These are phyloP conservation scores for Tolypocladium nubicola DNA, from an alignment of 2,329 filamentous ascomycete species.

Conservation along the genomic window DNA sequence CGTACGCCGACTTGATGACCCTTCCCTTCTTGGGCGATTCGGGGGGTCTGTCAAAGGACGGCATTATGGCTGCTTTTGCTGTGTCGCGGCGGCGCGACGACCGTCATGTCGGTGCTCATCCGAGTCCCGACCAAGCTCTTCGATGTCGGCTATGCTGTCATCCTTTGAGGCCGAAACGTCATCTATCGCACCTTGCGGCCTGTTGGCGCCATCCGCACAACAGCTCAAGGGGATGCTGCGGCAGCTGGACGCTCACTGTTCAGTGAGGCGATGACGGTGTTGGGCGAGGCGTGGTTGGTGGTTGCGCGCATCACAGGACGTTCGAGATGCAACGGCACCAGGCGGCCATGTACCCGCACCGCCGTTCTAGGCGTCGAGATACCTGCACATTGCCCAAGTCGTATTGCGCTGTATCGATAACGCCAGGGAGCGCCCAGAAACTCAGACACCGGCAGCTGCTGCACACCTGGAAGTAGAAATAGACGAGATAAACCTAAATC, in stretches of 20 bases:
- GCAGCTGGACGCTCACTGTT: background rate
- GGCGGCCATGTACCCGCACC: background rate
- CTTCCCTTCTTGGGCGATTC: conserved; percentile 45
- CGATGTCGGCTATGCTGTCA: background rate
- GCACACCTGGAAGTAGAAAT: background rate
- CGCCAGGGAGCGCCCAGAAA: background rate
- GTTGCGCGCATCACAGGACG: background rate
- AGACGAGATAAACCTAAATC: background rate
- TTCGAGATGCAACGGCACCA: background rate
- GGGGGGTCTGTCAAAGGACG: conserved; percentile 32
- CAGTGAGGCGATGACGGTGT: background rate
- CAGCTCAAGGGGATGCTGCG: background rate
- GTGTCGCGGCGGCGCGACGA: background rate
- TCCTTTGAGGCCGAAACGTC: background rate
- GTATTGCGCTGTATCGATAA: background rate
- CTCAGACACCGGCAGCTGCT: background rate
- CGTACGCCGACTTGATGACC: conserved; percentile 57
- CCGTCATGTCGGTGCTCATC: background rate
- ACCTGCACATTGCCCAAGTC: background rate
- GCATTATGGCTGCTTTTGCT: conserved; percentile 24
- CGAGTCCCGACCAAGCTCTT: background rate
- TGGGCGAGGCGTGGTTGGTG: background rate
- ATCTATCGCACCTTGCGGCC: background rate
- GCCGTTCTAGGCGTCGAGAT: background rate
- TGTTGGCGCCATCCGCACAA: background rate